Conservation (phyloP, 2,329 filamentous ascomycete species). For the Diaporthe humulicola region DNA sequence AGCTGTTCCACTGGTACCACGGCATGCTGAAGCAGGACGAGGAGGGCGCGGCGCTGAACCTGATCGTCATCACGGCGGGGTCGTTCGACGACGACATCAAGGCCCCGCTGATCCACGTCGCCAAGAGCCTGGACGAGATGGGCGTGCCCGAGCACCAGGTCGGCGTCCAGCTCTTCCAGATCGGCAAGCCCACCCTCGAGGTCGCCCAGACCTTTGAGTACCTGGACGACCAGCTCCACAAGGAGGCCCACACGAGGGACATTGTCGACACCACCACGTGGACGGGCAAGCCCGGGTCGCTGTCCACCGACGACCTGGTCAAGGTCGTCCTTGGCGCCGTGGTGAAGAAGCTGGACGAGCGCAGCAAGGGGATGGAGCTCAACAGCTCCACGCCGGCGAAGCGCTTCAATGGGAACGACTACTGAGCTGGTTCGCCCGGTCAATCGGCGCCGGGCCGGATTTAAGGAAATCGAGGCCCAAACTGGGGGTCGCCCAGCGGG, state of each 20-base stretch:
- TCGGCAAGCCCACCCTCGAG: constrained; percentile 40
- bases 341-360: constrained; percentile 43
- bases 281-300: constrained; percentile 36
- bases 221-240: constrained; percentile 44
- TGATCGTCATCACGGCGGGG: constrained; percentile 48
- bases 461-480: background rate
- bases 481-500: background rate
- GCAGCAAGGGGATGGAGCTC: constrained; percentile 39
- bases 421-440: constrained; percentile 6
- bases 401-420: constrained; percentile 32
- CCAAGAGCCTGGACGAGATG: constrained; percentile 42
- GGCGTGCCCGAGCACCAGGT: constrained; percentile 43
- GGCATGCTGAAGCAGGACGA: constrained; percentile 47
- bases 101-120: constrained; percentile 40
- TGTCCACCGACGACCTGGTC: constrained; percentile 42
- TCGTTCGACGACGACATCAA: constrained; percentile 42
- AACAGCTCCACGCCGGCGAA: constrained; percentile 28
- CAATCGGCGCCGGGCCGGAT: background rate
- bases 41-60: constrained; percentile 46
- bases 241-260: constrained; percentile 41
- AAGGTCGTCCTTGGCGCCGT: constrained; percentile 43
- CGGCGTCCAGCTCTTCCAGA: constrained; percentile 44
- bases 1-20: constrained; percentile 47
- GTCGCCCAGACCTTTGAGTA: constrained; percentile 41
- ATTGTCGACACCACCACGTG: constrained; percentile 42